These are phyloP conservation scores for Colletotrichum truncatum DNA, from an alignment of 2,329 filamentous ascomycete genomes.

Conservation along the genomic window DNA sequence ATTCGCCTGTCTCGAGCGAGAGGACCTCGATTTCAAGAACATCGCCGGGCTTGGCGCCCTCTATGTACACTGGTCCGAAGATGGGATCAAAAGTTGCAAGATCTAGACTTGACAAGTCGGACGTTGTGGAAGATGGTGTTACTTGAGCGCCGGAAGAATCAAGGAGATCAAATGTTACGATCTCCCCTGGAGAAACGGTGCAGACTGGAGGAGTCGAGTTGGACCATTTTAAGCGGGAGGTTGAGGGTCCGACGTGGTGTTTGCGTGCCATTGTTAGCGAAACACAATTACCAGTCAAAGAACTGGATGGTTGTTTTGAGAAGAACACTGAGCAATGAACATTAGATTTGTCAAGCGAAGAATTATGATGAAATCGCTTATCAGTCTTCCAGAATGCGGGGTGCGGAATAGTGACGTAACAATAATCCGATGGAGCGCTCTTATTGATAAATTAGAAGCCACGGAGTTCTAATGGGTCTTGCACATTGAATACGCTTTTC, in stretches of 20 bases:
- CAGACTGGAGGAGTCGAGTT: conserved; percentile 52
- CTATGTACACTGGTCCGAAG: conserved; percentile 59
- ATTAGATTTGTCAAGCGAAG: too few species aligned
- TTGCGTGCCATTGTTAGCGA: neutral
- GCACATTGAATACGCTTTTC: too few species aligned
- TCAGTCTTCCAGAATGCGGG: neutral
- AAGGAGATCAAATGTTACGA: conserved; percentile 57
- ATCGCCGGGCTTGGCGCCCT: conserved; percentile 59
- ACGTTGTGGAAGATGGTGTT: conserved; percentile 48
- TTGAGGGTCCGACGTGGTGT: conserved; percentile 37
- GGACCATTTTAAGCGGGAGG: conserved; percentile 58
- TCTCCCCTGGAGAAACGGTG: conserved; percentile 56
- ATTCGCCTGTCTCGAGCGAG: conserved; percentile 51
- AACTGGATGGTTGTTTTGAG: too few species aligned
- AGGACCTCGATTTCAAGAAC: conserved; percentile 61
- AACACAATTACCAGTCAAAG: neutral
- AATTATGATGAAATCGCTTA: too few species aligned
- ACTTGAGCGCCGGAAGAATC: conserved; percentile 62
- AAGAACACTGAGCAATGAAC: too few species aligned
- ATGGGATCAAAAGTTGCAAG: conserved; percentile 54
- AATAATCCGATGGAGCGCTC: too few species aligned
- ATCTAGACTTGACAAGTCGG: conserved; percentile 51
- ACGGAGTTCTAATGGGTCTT: too few species aligned
- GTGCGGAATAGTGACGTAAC: neutral
- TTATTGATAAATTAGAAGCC: too few species aligned